Base-by-base conservation (phyloP, 257 asterid genomes). In the Gentiana dahurica region DNA sequence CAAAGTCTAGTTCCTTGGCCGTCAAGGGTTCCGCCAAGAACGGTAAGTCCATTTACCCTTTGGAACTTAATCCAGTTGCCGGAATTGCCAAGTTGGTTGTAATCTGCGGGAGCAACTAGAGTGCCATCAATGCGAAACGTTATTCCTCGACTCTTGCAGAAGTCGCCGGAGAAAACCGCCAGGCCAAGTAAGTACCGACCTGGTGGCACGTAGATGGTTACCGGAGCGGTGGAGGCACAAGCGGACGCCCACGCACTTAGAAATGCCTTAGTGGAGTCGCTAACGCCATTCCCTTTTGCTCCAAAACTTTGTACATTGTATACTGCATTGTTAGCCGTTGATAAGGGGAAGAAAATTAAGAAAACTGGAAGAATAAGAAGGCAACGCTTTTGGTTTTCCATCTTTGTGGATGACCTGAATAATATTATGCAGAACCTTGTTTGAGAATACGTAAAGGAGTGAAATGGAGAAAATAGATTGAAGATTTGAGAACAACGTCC, bases 1-100 rank as follows among this genome's bases (percentile, higher is more conserved):
- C 94, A 84, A 62, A 84, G 62, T 56, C 57, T 37, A 34, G 74
- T 43, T 6, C 94, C 94, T 55, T 39, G 86, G 32, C 71, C 89
- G 47, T 81, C 82, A 12, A 81, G 75, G 59, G 72, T 77, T 65
- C 91, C 87, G 9, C 91, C 85, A 8, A 7, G 4, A 51, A 82
- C 65, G 1, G 87, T 74, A 71, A 82, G 79, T 66, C 85, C 79
- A 35, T 61, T 24, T 24, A 24, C 24, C 24, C 24, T 24, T 24
- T 24, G 24, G 24, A 24, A 24, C 24, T 24, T 24, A 24, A 24
- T 24, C 24, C 24, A 24, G 24, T 24, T 24, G 24, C 24, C 24
- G 24, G 24, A 24, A 24, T 24, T 24, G 24, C 24, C 24, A 24
- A 24, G 24, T 24, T 24, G 24, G 24, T 24, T 24, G 24, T 24